Percentiles rank a stretch among this genome's conserved stretches.
phyloP scores from a whole-genome alignment of 2,329 filamentous ascomycete species.

The Ceratocystis variospora region DNA sequence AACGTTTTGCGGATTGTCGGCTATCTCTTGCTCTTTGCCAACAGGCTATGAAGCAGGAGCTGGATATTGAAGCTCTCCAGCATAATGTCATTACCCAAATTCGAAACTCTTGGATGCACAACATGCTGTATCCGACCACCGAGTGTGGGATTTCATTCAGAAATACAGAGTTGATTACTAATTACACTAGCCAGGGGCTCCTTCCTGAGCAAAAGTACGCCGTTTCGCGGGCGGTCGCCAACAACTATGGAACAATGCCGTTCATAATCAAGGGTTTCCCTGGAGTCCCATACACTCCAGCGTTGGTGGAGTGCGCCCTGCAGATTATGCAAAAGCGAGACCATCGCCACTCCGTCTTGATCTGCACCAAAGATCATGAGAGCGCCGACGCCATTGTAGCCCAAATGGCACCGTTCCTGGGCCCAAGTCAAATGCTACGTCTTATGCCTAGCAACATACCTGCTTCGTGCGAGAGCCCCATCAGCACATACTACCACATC shows the following conservation, averaged over 20 bases:
- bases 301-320: neutral
- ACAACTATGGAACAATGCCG: neutral
- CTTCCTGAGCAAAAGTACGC: neutral
- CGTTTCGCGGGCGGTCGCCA: neutral
- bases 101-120: slow-evolving; percentile 3
- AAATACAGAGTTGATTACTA: neutral
- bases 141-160: neutral
- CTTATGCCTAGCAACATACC: neutral
- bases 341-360: neutral
- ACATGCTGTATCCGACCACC: neutral
- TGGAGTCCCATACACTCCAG: neutral
- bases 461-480: neutral
- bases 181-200: neutral
- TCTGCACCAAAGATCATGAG: slow-evolving; percentile 1
- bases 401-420: neutral
- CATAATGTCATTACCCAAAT: neutral
- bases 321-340: neutral
- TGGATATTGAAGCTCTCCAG: neutral
- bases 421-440: neutral
- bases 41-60: neutral
- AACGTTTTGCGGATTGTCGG: neutral
- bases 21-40: neutral
- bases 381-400: neutral
- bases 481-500: neutral
- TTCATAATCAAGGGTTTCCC: slow-evolving; percentile 1